Evolutionary conservation across 2,329 filamentous ascomycete genomes (phyloP).

Genomic region (Diaporthe sp.): DNA sequence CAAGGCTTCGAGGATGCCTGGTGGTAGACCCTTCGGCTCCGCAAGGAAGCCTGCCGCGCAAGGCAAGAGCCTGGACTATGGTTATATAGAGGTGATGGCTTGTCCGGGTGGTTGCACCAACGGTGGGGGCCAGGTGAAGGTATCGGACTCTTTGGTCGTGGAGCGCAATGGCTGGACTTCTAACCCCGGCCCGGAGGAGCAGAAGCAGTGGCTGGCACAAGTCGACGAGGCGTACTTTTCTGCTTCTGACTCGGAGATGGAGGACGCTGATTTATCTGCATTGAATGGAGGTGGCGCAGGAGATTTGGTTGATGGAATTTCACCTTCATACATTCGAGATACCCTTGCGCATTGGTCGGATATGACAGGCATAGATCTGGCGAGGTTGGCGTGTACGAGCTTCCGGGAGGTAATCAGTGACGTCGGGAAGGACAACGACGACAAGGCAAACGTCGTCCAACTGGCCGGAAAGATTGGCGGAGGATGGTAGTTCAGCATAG

Average conservation of each 20-base stretch:
- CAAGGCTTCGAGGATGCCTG: conserved; percentile 83
- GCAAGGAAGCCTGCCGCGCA: conserved; percentile 68
- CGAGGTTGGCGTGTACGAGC: conserved; percentile 84
- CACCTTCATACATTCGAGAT: conserved; percentile 74
- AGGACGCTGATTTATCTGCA: conserved; percentile 44
- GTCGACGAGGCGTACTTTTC: conserved; percentile 95
- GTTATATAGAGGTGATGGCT: conserved; percentile 99
- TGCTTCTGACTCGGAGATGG: conserved; percentile 67
- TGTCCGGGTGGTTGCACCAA: conserved; percentile 99
- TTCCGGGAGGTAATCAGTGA: conserved; percentile 96
- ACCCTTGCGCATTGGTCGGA: conserved; percentile 83
- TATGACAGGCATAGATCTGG: conserved; percentile 77
- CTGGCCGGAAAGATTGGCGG: conserved; percentile 92
- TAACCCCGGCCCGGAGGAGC: conserved; percentile 81
- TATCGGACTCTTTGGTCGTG: conserved; percentile 79
- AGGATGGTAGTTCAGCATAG: conserved; percentile 78
- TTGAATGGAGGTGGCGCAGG: conserved; percentile 49
- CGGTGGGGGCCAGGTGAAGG: conserved; percentile 94
- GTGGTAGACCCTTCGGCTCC: conserved; percentile 73
- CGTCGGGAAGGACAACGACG: conserved; percentile 82
- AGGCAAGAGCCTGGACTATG: conserved; percentile 73
- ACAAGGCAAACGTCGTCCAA: conserved; percentile 87
- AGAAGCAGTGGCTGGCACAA: conserved; percentile 86
- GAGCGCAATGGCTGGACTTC: conserved; percentile 61
- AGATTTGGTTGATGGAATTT: conserved; percentile 74